Conservation (phyloP, 1,284 basidiomycete species). For the Cryptococcus jaspeensis region DNA sequence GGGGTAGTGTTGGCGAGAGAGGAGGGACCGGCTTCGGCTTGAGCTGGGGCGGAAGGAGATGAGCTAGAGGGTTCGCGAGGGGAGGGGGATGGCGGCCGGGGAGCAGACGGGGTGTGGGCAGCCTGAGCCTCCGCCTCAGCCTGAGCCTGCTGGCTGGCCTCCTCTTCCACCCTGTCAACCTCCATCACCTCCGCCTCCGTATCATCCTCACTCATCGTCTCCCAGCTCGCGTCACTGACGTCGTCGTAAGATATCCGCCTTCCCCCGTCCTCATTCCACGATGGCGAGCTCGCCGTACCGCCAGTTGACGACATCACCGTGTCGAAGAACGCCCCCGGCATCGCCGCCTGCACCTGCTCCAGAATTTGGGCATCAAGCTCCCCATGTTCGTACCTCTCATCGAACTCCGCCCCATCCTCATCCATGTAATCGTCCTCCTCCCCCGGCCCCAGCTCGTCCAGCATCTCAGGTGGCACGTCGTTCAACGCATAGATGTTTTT, state of each 20-base stretch:
- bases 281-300: no score
- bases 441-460: conserved; percentile 1
- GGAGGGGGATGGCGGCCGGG: no score
- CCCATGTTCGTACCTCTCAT: conserved; percentile 5
- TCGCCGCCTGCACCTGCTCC: no score
- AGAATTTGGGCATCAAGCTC: background rate
- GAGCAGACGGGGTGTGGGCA: background rate
- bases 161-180: conserved; percentile 10
- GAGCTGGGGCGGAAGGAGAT: no score
- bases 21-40: background rate
- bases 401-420: background rate
- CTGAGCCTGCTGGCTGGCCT: background rate
- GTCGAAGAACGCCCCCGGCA: no score
- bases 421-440: conserved; percentile 15
- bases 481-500: conserved; percentile 6
- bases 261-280: background rate
- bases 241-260: conserved; percentile 17
- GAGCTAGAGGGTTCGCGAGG: no score
- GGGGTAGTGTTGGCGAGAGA: background rate
- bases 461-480: conserved; percentile 16
- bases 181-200: conserved; percentile 8
- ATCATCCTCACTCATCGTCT: conserved; percentile 24
- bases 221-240: conserved; percentile 31
- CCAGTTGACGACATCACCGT: no score
- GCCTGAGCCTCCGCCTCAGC: background rate